Percentiles rank a stretch among this genome's conserved stretches.
phyloP scores from a whole-genome alignment of 805 yeast genomes.

The Kregervanrija fluxuum region DNA sequence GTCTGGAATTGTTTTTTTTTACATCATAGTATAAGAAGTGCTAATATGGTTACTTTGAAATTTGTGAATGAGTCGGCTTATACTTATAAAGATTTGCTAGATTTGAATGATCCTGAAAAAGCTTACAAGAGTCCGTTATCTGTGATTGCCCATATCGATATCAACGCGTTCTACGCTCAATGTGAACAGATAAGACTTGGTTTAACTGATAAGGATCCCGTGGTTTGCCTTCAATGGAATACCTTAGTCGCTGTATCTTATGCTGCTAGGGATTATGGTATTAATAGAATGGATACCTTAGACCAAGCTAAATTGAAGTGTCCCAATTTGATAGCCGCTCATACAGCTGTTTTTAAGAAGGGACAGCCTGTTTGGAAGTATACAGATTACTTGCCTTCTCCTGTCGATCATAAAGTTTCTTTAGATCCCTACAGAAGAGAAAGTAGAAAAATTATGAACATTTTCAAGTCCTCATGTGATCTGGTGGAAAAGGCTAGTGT shows the following conservation, averaged over 20 bases:
- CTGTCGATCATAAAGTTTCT: constrained; percentile 70
- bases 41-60: background rate
- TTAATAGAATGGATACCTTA: constrained; percentile 68
- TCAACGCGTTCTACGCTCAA: constrained; percentile 95
- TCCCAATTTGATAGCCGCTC: constrained; percentile 69
- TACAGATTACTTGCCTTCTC: constrained; percentile 49
- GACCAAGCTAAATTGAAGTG: constrained; percentile 68
- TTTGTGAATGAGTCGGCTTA: constrained; percentile 32
- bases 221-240: constrained; percentile 93
- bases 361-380: constrained; percentile 85
- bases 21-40: too few species aligned
- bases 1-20: too few species aligned
- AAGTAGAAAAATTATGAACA: constrained; percentile 65
- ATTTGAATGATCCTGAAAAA: constrained; percentile 36
- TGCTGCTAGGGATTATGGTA: constrained; percentile 82
- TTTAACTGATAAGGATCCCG: constrained; percentile 61
- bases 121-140: constrained; percentile 65
- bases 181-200: constrained; percentile 77
- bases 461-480: constrained; percentile 57
- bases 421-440: constrained; percentile 89
- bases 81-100: constrained; percentile 41
- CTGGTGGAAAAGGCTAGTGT: constrained; percentile 89
- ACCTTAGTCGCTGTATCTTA: constrained; percentile 84
- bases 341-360: constrained; percentile 87
- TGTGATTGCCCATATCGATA: constrained; percentile 78